Evolutionary conservation across 208 protist genomes (phyloP).

Genomic region (Leishmania major): DNA sequence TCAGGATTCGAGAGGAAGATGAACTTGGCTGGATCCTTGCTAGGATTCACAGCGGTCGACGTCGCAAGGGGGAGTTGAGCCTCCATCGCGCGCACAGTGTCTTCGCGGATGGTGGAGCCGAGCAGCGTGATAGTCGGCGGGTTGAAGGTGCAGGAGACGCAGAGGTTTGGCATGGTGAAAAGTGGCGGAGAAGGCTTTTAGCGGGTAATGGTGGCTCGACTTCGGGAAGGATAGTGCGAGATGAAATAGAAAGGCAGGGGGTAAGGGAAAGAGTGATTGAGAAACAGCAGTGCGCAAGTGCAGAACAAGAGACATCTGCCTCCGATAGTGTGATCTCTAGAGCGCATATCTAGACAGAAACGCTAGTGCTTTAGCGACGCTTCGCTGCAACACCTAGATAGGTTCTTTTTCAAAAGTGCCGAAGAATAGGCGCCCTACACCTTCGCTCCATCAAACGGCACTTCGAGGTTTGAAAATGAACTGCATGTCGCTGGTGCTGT

Average conservation of each 20-base stretch:
- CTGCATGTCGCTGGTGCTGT: neutral
- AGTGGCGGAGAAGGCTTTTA: neutral
- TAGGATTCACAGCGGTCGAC: constrained; percentile 70
- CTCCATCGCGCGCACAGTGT: constrained; percentile 87
- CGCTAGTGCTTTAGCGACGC: neutral
- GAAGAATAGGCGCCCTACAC: too few relatives aligned
- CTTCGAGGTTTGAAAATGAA: neutral
- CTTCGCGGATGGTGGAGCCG: constrained; percentile 84
- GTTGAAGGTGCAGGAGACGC: constrained; percentile 91
- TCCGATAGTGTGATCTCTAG: neutral
- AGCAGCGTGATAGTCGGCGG: constrained; percentile 88
- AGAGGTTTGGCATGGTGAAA: constrained; percentile 88
- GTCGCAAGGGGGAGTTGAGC: constrained; percentile 68
- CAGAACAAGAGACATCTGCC: neutral
- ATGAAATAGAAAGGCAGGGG: neutral
- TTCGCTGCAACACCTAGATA: too few relatives aligned
- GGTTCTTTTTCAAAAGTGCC: too few relatives aligned
- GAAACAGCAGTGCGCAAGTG: neutral
- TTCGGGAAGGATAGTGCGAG: neutral
- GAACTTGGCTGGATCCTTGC: constrained; percentile 81
- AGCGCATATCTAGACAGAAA: neutral
- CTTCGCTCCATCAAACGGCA: neutral
- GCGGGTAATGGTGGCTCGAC: neutral
- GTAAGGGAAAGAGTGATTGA: neutral
- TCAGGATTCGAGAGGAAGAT: constrained; percentile 74